Conservation (phyloP, 345 rosid species). For the Carallia brachiata region DNA sequence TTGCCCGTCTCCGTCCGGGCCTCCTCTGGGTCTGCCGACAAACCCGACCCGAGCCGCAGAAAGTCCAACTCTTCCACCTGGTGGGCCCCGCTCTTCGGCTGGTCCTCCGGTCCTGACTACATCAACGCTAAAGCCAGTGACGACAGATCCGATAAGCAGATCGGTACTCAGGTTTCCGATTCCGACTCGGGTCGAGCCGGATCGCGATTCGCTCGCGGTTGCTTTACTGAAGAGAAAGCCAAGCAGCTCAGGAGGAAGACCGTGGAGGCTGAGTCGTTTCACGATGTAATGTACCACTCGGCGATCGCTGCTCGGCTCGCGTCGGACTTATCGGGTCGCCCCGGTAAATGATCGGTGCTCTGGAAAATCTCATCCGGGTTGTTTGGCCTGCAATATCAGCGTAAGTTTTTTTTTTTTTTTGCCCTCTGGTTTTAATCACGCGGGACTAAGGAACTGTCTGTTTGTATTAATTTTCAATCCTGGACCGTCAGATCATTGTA, state of each 20-base stretch:
- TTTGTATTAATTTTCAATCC: neutral
- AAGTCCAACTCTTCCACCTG: constrained; percentile 29
- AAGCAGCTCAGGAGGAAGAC: constrained; percentile 55
- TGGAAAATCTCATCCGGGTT: neutral
- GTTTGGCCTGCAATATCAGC: no score
- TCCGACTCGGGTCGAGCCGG: constrained; percentile 17
- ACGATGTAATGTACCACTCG: constrained; percentile 74
- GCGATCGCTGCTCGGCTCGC: constrained; percentile 73
- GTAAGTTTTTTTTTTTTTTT: no score
- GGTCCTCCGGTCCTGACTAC: constrained; percentile 66
- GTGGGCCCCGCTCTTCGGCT: constrained; percentile 73
- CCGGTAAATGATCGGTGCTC: constrained; percentile 19
- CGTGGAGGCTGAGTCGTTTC: constrained; percentile 46
- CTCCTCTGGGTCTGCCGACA: constrained; percentile 26
- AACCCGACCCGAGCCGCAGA: constrained; percentile 21
- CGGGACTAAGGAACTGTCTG: no score
- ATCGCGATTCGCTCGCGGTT: constrained; percentile 34
- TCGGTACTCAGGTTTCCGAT: constrained; percentile 18
- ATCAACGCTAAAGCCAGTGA: constrained; percentile 17
- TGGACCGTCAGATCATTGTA: neutral
- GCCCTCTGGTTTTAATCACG: no score
- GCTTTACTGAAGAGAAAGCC: constrained; percentile 76
- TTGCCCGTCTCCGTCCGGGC: constrained; percentile 40
- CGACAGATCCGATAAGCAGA: constrained; percentile 8
- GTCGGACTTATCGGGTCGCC: constrained; percentile 41